These are phyloP conservation scores for Trypanosoma theileri DNA, from an alignment of 208 protist genomes.

Conservation along the genomic window DNA sequence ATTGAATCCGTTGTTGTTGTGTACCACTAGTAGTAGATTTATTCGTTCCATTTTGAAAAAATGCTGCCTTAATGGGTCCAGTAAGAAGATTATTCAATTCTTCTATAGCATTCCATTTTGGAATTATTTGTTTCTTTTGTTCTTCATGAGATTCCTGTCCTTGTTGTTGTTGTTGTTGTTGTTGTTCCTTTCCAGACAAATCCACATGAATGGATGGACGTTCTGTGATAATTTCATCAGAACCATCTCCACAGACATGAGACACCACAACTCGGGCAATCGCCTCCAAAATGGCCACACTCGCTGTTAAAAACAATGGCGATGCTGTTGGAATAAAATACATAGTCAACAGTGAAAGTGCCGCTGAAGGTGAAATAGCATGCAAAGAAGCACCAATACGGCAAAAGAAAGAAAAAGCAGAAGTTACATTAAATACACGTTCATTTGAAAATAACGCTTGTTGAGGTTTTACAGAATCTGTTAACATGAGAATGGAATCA, in stretches of 20 bases:
- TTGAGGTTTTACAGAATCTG: constrained; percentile 21
- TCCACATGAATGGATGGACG: neutral
- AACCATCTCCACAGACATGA: constrained; percentile 26
- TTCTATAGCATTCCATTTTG: constrained; percentile 3
- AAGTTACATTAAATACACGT: constrained; percentile 43
- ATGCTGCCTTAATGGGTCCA: constrained; percentile 16
- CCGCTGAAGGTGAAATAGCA: constrained; percentile 13
- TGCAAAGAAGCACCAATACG: constrained; percentile 35
- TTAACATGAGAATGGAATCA: constrained; percentile 23
- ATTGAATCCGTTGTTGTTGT: constrained; percentile 11
- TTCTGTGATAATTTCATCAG: neutral
- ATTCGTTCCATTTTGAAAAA: constrained; percentile 6
- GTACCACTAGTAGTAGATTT: neutral
- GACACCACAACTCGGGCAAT: constrained; percentile 51
- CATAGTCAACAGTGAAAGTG: constrained; percentile 36
- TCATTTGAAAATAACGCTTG: constrained; percentile 39
- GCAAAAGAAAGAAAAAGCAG: constrained; percentile 50
- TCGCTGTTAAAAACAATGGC: constrained; percentile 47
- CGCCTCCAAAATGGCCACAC: constrained; percentile 59
- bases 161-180: neutral
- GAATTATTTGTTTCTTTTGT: neutral
- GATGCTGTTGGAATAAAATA: constrained; percentile 51
- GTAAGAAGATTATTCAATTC: constrained; percentile 14
- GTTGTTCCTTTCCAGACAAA: neutral
- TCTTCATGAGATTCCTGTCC: neutral